Conservation (phyloP, 2,329 filamentous ascomycete species). For the Ramularia endophylla region DNA sequence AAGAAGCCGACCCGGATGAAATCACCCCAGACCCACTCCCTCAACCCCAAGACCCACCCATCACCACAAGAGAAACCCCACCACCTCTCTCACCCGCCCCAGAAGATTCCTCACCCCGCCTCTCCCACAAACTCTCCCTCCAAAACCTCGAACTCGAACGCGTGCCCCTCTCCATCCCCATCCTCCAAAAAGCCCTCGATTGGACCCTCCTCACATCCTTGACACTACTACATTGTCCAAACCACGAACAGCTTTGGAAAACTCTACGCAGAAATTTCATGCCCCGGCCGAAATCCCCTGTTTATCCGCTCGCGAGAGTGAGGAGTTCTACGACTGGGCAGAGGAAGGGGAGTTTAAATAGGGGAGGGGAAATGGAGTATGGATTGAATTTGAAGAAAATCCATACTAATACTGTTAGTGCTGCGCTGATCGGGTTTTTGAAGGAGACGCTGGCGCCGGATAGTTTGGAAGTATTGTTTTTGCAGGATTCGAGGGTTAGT, state of each 20-base stretch:
- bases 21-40: no score
- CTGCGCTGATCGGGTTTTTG: constrained; percentile 64
- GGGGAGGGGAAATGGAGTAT: constrained; percentile 40
- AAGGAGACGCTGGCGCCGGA: constrained; percentile 74
- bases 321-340: no score
- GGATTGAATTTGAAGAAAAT: constrained; percentile 67
- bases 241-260: constrained; percentile 71
- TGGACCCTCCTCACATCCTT: constrained; percentile 66
- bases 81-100: no score
- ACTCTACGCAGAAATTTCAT: constrained; percentile 54
- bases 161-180: constrained; percentile 63
- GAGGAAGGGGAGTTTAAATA: no score
- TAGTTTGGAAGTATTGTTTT: constrained; percentile 69
- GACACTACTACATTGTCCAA: constrained; percentile 66
- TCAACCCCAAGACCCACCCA: no score
- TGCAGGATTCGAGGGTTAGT: constrained; percentile 59
- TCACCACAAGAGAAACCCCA: no score
- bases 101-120: constrained; percentile 30
- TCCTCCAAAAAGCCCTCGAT: constrained; percentile 66
- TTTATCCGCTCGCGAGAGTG: constrained; percentile 34
- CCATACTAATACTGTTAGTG: constrained; percentile 67
- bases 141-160: constrained; percentile 70
- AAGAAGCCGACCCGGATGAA: no score
- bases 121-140: constrained; percentile 58
- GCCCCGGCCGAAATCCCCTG: constrained; percentile 31